Conservation (phyloP, 2,329 filamentous ascomycete species). For the Pseudogymnoascus sp. region DNA sequence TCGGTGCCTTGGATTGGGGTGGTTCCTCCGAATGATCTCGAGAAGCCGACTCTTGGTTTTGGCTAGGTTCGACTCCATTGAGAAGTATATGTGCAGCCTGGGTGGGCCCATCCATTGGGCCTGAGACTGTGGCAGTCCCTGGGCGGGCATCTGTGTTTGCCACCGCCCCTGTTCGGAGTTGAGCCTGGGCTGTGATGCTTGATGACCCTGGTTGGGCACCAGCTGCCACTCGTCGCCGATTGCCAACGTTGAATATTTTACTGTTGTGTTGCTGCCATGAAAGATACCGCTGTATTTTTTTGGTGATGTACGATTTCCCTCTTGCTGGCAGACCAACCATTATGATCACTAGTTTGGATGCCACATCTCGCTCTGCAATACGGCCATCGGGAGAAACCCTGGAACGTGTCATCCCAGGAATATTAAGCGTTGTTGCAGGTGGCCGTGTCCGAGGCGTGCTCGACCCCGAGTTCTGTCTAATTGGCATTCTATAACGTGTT, state of each 20-base stretch:
- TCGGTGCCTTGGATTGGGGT: slow-evolving; percentile 14
- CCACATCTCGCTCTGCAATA: slow-evolving; percentile 88
- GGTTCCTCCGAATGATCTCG: neutral
- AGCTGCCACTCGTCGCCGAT: slow-evolving; percentile 73
- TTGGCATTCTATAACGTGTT: slow-evolving; percentile 44
- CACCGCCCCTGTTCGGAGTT: slow-evolving; percentile 21
- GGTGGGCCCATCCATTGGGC: slow-evolving; percentile 31
- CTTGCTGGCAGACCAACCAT: slow-evolving; percentile 95
- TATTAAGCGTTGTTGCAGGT: slow-evolving; percentile 91
- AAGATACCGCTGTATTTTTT: slow-evolving; percentile 90
- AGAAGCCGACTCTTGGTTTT: slow-evolving; percentile 12
- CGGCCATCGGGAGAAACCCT: slow-evolving; percentile 91
- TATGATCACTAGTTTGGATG: slow-evolving; percentile 91
- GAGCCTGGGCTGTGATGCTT: neutral
- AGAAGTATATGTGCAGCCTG: slow-evolving; percentile 50
- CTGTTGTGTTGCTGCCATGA: slow-evolving; percentile 98
- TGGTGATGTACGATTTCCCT: slow-evolving; percentile 98
- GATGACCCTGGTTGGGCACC: slow-evolving; percentile 36
- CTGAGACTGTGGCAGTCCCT: slow-evolving; percentile 15
- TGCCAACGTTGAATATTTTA: slow-evolving; percentile 94
- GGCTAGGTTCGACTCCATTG: slow-evolving; percentile 36
- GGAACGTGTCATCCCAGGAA: slow-evolving; percentile 91
- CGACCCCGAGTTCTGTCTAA: slow-evolving; percentile 64
- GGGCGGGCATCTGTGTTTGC: slow-evolving; percentile 12
- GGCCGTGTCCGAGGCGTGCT: slow-evolving; percentile 70